Conservation (phyloP, 2,329 filamentous ascomycete genomes). For the Cordyceps pruinosa region DNA sequence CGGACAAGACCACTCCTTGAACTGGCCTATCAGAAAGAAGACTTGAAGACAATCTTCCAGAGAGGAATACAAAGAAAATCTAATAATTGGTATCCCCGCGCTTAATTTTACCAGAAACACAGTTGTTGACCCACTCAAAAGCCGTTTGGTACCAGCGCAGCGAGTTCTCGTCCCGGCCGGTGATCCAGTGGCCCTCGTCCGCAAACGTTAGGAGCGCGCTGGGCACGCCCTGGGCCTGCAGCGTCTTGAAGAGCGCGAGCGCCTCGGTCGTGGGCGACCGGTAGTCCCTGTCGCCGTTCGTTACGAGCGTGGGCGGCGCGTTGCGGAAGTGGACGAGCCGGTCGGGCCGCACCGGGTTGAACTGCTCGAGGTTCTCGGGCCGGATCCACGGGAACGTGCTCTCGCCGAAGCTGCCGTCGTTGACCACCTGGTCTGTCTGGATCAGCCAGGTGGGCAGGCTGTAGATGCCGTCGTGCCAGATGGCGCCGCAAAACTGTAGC, state of each 20-base stretch:
- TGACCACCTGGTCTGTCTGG: constrained; percentile 19
- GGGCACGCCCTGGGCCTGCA: constrained; percentile 60
- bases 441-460: constrained; percentile 24
- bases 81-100: constrained; percentile 17
- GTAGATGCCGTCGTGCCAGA: constrained; percentile 45
- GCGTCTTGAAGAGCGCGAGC: constrained; percentile 62
- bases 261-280: constrained; percentile 44
- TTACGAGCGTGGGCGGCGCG: constrained; percentile 59
- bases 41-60: neutral
- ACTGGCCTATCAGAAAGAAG: no score
- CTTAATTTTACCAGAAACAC: constrained; percentile 22
- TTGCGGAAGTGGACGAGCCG: constrained; percentile 53
- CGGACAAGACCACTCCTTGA: no score
- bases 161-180: constrained; percentile 57
- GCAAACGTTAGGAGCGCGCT: constrained; percentile 66
- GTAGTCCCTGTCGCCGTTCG: constrained; percentile 66
- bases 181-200: constrained; percentile 66
- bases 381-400: constrained; percentile 37
- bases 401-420: constrained; percentile 34
- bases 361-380: constrained; percentile 40
- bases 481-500: constrained; percentile 18
- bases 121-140: constrained; percentile 59
- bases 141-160: constrained; percentile 63
- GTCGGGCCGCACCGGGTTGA: constrained; percentile 40
- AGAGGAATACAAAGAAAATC: neutral